A percentile compares a stretch with the other conserved stretches of the same genome.
Evolutionary conservation across 331 rosid species (phyloP).

Genomic region (Phaseolus coccineus): DNA sequence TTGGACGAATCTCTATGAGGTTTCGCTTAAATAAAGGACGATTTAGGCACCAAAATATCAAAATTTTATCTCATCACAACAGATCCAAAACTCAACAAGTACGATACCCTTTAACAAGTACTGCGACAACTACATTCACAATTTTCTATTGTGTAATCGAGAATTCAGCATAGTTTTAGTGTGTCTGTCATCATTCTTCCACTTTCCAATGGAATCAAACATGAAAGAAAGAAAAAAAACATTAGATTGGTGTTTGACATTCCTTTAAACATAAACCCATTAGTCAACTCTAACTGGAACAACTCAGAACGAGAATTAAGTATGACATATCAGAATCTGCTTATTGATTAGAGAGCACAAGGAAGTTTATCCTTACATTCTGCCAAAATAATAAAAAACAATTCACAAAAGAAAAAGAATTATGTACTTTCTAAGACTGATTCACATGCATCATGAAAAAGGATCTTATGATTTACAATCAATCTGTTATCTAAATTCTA

Average conservation of each 20-base stretch:
- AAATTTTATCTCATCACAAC: neutral
- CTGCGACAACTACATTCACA: neutral
- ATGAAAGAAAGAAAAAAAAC: neutral
- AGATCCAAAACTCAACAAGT: slow-evolving; percentile 20
- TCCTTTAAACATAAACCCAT: neutral
- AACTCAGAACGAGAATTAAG: neutral
- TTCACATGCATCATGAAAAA: slow-evolving; percentile 39
- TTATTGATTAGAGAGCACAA: slow-evolving; percentile 36
- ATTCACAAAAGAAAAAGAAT: neutral
- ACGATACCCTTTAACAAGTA: neutral
- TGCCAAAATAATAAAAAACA: slow-evolving; percentile 16
- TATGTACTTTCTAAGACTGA: slow-evolving; percentile 39
- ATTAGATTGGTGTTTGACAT: neutral
- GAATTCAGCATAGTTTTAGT: neutral
- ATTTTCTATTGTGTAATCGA: neutral
- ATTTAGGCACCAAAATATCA: neutral
- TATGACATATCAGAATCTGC: slow-evolving; percentile 9
- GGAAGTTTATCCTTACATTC: slow-evolving; percentile 27
- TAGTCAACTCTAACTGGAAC: neutral
- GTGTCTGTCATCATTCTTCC: neutral
- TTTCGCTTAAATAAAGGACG: slow-evolving; percentile 1
- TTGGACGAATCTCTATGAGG: neutral
- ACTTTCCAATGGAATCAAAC: neutral
- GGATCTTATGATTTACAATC: slow-evolving; percentile 45
- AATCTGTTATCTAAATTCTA: slow-evolving; percentile 43